A percentile compares a stretch with the other conserved stretches of the same genome.
Evolutionary conservation across 1,284 basidiomycete species (phyloP).

Genomic region (Malassezia arunalokei): DNA sequence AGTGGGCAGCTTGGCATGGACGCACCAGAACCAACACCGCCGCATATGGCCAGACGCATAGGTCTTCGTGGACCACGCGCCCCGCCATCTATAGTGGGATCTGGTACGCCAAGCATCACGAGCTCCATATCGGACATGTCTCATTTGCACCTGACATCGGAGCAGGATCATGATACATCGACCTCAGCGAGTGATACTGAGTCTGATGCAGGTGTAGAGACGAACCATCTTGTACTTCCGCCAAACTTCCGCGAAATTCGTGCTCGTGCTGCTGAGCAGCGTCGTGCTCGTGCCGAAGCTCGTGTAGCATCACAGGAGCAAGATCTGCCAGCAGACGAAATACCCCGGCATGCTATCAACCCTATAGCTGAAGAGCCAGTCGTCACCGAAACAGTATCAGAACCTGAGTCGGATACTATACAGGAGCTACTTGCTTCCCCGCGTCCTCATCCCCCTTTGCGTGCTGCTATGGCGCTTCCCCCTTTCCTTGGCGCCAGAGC

Average conservation of each 20-base stretch:
- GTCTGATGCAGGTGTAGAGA: background rate
- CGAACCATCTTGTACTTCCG: background rate
- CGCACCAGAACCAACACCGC: no score
- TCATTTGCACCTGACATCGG: background rate
- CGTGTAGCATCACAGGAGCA: no score
- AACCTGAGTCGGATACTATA: no score
- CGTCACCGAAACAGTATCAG: no score
- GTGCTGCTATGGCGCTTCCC: background rate
- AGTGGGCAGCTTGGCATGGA: background rate
- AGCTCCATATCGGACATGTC: background rate
- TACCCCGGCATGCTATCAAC: no score
- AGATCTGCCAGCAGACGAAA: no score
- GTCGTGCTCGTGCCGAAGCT: background rate
- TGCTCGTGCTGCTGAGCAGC: background rate
- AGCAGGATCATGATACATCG: background rate
- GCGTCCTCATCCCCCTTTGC: background rate
- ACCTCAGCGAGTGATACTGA: background rate
- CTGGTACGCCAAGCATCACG: background rate
- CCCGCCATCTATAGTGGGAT: background rate
- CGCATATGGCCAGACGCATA: no score
- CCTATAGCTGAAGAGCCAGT: no score
- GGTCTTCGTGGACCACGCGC: conserved; percentile 3
- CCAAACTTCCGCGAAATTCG: conserved; percentile 6
- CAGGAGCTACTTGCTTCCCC: background rate
- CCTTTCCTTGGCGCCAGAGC: background rate